Evolutionary conservation across 306 rosid species (phyloP), one percentile per base, ranked within the genome.

Genomic region (Glycine latifolia): DNA sequence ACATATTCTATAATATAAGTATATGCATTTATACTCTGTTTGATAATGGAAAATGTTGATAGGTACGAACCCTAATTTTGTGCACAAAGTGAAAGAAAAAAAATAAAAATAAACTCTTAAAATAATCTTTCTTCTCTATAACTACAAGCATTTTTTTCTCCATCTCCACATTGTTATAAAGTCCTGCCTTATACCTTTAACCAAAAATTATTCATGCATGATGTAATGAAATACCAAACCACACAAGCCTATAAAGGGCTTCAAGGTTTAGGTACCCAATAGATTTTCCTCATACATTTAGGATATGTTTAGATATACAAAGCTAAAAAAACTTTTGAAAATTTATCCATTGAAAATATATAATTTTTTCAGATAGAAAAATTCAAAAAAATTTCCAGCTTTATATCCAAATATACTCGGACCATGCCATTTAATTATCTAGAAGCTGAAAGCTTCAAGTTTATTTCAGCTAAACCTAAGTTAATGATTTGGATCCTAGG

Each of bases 401-500:
- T 39, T 39, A 7, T 39, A 39, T 39, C 7, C 7, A 39, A 39
- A 35, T 35, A 26, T 0, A 39, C 44, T 39, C 1, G 6, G 31
- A 26, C 2, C 31, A 26, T 10, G 59, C 55, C 39, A 43, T 73
- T 50, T 20, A 60, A 60, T 33, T 12, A 82, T 82, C 43, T 81
- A 4, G 67, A 17, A 43, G 47, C 47, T 43, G 8, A 63, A 17
- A 8, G 47, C 62, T 81, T 78, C 80, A 54, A 39, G 46, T 48
- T 81, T 78, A 72, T 72, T 46, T 14, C 69, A 76, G 73, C n/a
- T 15, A 68, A 76, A 49, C 33, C 60, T 55, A 33, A 79, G 73
- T 10, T 43, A 5, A 53, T 73, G 71, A 31, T 83, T 86, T 71
- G 70, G 37, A 65, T 55, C 61, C 48, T 70, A 94, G 97, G 91